Evolutionary conservation across 2,329 filamentous ascomycete species (phyloP).

Genomic region (Pseudocercospora musae): DNA sequence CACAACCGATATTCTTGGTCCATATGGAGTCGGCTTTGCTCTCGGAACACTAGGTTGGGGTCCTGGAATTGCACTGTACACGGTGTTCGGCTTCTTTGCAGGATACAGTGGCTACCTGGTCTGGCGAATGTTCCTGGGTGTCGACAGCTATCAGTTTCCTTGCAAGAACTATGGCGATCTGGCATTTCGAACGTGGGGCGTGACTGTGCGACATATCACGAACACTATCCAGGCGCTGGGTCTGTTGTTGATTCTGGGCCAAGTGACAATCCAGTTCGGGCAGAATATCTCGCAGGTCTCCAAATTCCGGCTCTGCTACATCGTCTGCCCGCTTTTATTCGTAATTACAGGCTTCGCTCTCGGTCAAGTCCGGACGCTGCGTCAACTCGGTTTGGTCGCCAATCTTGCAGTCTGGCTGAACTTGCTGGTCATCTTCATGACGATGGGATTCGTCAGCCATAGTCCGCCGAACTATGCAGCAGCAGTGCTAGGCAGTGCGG

Average conservation of each 20-base stretch:
- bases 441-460: conserved; percentile 52
- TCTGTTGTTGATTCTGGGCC: conserved; percentile 49
- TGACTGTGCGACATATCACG: conserved; percentile 37
- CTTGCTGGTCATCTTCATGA: conserved; percentile 49
- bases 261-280: conserved; percentile 53
- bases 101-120: conserved; percentile 27
- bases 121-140: conserved; percentile 38
- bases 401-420: conserved; percentile 57
- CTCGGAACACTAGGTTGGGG: conserved; percentile 33
- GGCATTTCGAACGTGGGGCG: conserved; percentile 41
- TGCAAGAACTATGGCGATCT: conserved; percentile 43
- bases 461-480: conserved; percentile 48
- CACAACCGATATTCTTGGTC: conserved; percentile 44
- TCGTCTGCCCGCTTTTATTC: conserved; percentile 51
- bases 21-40: conserved; percentile 34
- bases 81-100: conserved; percentile 38
- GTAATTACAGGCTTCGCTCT: conserved; percentile 49
- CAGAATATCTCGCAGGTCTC: conserved; percentile 54
- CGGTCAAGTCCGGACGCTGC: conserved; percentile 56
- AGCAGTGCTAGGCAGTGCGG: conserved; percentile 20
- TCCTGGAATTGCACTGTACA: conserved; percentile 39
- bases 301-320: conserved; percentile 46
- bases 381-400: conserved; percentile 54
- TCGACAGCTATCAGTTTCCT: conserved; percentile 42
- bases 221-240: conserved; percentile 41